Evolutionary conservation across 805 yeast species (phyloP), one percentile per base, ranked within the genome.

Genomic region (Schwanniomyces polymorphus): DNA sequence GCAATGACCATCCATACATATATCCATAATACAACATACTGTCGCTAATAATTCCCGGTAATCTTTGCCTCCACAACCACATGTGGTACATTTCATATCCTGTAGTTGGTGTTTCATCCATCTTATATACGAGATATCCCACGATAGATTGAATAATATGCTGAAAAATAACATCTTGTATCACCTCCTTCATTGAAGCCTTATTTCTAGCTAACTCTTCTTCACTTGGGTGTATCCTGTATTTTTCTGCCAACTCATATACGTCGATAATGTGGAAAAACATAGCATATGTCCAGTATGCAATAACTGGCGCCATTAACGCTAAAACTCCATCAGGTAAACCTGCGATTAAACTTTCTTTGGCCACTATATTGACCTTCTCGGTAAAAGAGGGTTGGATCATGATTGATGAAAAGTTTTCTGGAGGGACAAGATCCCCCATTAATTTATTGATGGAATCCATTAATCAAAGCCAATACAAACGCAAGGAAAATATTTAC

Each of bases 161-260:
- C 72, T 94, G 98, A 27, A 87, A 55, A 6, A 89, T 57, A 40
- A 94, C 99, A 54, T 91, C 97, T 50, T 80, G 72, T 14, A 94
- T 58, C 9, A 94, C 98, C 40, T 86, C 87, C 4, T 58, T 43
- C 45, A 83, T 67, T 0, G 88, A 61, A 6, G 89, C 97, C 60
- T 82, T 88, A 65, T 94, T 94, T 54, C 94, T 80, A 43, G 79
- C 63, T 27, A 74, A 58, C 47, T 90, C 89, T 63, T 92, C 98
- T 56, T 86, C 95, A 33, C 91, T 84, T 17, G 98, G 91, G 65
- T 94, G 99, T 44, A 94, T 90, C 55, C 98, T 78, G 69, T 88
- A 90, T 61, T 78, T 73, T 59, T 88, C 97, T 38, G 91, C 89
- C 53, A 90, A 70, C 60, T 88, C 80, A 55, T 77, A 81, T 38